Evolutionary conservation across 2,329 filamentous ascomycete genomes (phyloP), one percentile per base, ranked within the genome.

Genomic region (Neofusicoccum umdonicola): DNA sequence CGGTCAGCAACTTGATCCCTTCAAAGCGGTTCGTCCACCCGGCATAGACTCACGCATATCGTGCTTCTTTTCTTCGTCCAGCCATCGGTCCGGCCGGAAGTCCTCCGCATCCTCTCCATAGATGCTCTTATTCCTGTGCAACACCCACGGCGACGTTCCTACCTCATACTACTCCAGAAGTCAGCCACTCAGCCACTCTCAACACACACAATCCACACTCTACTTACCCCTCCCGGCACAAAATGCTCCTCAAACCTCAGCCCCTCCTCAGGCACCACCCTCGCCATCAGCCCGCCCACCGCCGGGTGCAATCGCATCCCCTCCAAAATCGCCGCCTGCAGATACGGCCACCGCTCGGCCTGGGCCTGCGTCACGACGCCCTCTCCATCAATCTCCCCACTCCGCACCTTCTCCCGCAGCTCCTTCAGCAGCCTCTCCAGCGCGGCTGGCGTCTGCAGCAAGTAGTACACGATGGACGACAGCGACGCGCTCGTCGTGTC

Each of bases 31-130:
- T 7, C 4, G 27, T 31, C 27, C 4, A 22, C 19, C 7, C 6
- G 17, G 8, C 35, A 31, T 8, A 41, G 11, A 42, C 51, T 37
- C 13, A 56, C 51, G n/a, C 51, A 56, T 41, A 2, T 56, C 69
- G 4, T 50, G 63, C 22, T 62, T 63, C 22, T 15, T 66, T 7
- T 64, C 63, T 2, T 60, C 63, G 41, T 54, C 58, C 4, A 85
- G 69, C 83, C 83, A 86, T 2, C 83, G 74, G 51, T 83, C 82
- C 0, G 83, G 82, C 1, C 73, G 73, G 67, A 81, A 85, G 0
- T 68, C 66, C n/a, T 83, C 76, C 0, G 78, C 76, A 65, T 85
- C 81, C 0, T 73, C 66, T 0, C 83, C 83, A 68, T 81, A 86
- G n/a, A 56, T 27, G 17, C 12, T n/a, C 12, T 12, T 3, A 15